Conservation (phyloP, 805 yeast species). For the Saccharomycopsis fodiens region DNA sequence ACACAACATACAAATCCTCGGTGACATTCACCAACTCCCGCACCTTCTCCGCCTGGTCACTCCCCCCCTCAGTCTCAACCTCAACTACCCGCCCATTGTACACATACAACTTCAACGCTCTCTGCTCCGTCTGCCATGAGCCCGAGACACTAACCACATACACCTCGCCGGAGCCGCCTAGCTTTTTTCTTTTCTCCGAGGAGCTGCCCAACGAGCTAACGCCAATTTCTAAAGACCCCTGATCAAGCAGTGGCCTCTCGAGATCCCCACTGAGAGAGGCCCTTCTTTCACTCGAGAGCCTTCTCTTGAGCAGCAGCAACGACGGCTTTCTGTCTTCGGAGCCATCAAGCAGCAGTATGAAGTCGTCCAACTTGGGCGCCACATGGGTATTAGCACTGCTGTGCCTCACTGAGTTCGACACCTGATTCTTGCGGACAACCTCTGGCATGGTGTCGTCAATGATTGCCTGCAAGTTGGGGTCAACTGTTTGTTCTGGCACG, state of each 20-base stretch:
- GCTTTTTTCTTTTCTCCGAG: not conserved
- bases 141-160: not conserved
- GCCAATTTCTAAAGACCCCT: not conserved
- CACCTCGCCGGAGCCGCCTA: slow-evolving; percentile 3
- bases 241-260: not conserved
- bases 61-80: slow-evolving; percentile 4
- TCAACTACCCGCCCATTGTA: slow-evolving; percentile 11
- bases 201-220: not conserved
- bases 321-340: not conserved
- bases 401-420: too few species aligned
- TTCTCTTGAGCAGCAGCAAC: slow-evolving; percentile 1
- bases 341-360: slow-evolving; percentile 1
- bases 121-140: slow-evolving; percentile 5
- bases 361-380: not conserved
- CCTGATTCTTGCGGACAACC: not conserved
- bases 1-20: slow-evolving; percentile 15
- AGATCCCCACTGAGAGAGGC: slow-evolving; percentile 1
- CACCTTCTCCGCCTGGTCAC: slow-evolving; percentile 3
- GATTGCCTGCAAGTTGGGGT: not conserved
- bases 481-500: not conserved
- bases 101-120: slow-evolving; percentile 9
- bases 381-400: too few species aligned
- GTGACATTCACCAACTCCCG: slow-evolving; percentile 6
- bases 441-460: slow-evolving; percentile 13
- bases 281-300: slow-evolving; percentile 5